Evolutionary conservation across 805 yeast genomes (phyloP).

Genomic region (Metschnikowia sp.): DNA sequence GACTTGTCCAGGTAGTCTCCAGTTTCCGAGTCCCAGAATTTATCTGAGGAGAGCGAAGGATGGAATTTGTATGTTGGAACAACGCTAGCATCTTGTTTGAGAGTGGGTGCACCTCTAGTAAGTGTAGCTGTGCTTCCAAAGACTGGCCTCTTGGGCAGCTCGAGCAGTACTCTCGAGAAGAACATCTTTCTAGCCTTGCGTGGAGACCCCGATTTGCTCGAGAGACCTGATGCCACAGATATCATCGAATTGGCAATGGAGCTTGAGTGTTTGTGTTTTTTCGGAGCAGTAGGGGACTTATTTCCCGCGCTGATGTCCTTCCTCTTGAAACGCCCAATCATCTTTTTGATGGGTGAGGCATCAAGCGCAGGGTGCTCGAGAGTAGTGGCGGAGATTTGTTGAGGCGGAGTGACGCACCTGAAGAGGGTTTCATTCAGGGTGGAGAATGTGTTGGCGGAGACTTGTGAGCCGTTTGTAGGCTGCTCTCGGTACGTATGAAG

Average conservation of each 20-base stretch:
- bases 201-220: conserved; percentile 33
- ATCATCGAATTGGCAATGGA: conserved; percentile 27
- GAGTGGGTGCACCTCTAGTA: neutral
- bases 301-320: conserved; percentile 28
- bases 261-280: conserved; percentile 12
- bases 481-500: conserved; percentile 35
- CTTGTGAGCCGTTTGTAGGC: neutral
- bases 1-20: conserved; percentile 37
- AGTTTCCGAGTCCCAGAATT: conserved; percentile 29
- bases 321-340: conserved; percentile 20
- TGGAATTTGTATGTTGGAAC: neutral
- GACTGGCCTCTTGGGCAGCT: conserved; percentile 6
- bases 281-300: conserved; percentile 21
- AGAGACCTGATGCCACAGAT: conserved; percentile 26
- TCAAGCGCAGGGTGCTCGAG: conserved; percentile 8
- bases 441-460: conserved; percentile 6
- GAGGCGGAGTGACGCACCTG: conserved; percentile 14
- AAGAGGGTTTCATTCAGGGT: conserved; percentile 13
- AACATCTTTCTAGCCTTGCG: conserved; percentile 25
- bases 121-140: neutral
- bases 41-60: conserved; percentile 6
- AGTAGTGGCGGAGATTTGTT: neutral
- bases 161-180: conserved; percentile 11
- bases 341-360: conserved; percentile 33
- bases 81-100: neutral